Base-by-base conservation (phyloP, 352 stramenopile genomes). In the Phytophthora ohioensis region DNA sequence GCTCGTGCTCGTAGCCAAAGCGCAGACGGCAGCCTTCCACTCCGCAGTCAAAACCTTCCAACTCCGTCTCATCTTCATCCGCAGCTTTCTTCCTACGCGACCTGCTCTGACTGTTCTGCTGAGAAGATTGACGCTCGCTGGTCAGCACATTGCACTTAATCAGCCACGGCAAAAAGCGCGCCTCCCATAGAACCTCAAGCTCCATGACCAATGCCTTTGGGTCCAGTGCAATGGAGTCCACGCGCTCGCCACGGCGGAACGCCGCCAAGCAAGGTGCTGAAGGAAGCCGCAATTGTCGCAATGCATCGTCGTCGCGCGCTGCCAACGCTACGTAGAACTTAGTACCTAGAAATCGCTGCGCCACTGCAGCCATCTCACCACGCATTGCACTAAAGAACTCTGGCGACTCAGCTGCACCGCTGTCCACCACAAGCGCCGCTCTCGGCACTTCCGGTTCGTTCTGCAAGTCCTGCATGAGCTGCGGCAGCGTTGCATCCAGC, bases 1-100 rank as follows among this genome's bases (percentile, higher is more conserved):
- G 85, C 52, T 92, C 85, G 58, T 92, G 85, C 49, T 90, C 73
- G 64, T 87, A 92, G 47, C 73, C 67, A 57, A 80, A 92, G 15
- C 85, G 82, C 34, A 92, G 83, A 48, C 85, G 85, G 46, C 85
- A 92, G 66, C 69, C 57, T 3, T 80, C 68, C 13, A 90, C 71
- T 30, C 85, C 85, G 58, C 85, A 92, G 67, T 92, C 85, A 35
- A 84, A 91, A 41, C 72, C 80, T 41, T 55, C 36, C 15, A 43
- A 67, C 21, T 88, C 84, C 12, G 42, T 56, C 3, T 81, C 68
- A 41, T 69, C 64, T 4, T 71, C 64, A n/a, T 66, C 63, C 13
- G 12, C 55, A 46, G 4, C 27, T 10, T 69, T 64, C 13, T 46
- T 67, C 17, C 15, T 58, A 49, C 39, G 59, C 41, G 35, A 52